phyloP scores from a whole-genome alignment of 2,329 filamentous ascomycete species.

The Claviceps africana region DNA sequence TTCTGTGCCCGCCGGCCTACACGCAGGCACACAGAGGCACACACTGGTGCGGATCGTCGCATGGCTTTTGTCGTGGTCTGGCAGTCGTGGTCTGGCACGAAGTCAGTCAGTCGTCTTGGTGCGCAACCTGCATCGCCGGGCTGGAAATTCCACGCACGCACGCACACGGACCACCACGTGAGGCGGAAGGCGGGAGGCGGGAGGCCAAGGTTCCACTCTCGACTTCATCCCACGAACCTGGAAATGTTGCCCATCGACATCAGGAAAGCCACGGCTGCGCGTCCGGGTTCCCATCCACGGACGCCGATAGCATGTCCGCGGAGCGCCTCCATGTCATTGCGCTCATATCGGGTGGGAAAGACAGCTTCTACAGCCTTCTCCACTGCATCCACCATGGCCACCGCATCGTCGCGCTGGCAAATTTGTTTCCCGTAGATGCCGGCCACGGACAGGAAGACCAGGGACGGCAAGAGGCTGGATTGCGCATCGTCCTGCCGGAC shows the following conservation, averaged over 20 bases:
- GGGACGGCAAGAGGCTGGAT: neutral
- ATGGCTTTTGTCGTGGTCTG: no score
- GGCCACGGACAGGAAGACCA: neutral
- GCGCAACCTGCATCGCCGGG: no score
- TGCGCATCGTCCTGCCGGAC: conserved; percentile 10
- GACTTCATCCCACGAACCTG: neutral
- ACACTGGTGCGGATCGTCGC: no score
- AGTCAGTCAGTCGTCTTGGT: no score
- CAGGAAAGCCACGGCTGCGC: neutral
- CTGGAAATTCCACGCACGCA: no score
- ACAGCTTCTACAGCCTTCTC: conserved; percentile 85
- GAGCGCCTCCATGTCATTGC: conserved; percentile 65
- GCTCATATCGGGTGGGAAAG: conserved; percentile 89
- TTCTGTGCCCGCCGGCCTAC: no score
- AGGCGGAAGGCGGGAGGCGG: no score
- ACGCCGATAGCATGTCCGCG: conserved; percentile 21
- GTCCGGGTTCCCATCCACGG: neutral
- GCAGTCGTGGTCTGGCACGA: no score
- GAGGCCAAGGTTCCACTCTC: neutral
- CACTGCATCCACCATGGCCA: conserved; percentile 84
- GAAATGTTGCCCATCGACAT: no score
- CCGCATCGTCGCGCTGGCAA: conserved; percentile 73
- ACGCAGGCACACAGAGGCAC: no score
- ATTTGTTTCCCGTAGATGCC: conserved; percentile 48
- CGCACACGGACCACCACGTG: no score